Percentiles rank a stretch among this genome's conserved stretches.
These are phyloP conservation scores for Lactarius hatsudake DNA, from an alignment of 768 basidiomycete genomes.

Conservation along the genomic window DNA sequence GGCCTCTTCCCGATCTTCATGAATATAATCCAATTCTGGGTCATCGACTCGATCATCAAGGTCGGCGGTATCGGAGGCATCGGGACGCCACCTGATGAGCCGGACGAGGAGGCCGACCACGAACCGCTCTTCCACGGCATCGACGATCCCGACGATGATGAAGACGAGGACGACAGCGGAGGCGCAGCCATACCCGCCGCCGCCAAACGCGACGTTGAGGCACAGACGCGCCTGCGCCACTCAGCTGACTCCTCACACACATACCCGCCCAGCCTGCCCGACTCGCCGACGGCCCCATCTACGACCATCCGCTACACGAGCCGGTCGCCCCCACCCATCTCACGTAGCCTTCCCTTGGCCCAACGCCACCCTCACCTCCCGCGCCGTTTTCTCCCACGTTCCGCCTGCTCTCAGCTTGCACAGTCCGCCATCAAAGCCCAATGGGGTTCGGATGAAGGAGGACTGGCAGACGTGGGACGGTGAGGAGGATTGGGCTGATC, in stretches of 20 bases:
- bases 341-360: conserved; percentile 5
- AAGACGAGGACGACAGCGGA: conserved; percentile 24
- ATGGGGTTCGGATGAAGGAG: conserved; percentile 27
- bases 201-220: conserved; percentile 44
- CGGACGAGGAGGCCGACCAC: conserved; percentile 44
- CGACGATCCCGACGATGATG: conserved; percentile 39
- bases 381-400: conserved; percentile 29
- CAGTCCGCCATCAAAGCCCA: conserved; percentile 15
- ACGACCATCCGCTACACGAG: conserved; percentile 35
- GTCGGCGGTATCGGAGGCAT: conserved; percentile 45
- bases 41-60: conserved; percentile 92
- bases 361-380: conserved; percentile 28
- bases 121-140: conserved; percentile 58
- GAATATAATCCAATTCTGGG: conserved; percentile 92
- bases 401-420: conserved; percentile 25
- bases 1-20: conserved; percentile 86
- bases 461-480: conserved; percentile 48
- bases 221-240: conserved; percentile 38
- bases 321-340: conserved; percentile 26
- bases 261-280: conserved; percentile 59
- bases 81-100: conserved; percentile 41
- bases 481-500: conserved; percentile 54
- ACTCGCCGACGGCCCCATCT: conserved; percentile 41
- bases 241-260: conserved; percentile 42
- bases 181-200: neutral